Percentiles rank a stretch among this genome's conserved stretches.
Evolutionary conservation across 2,329 filamentous ascomycete genomes (phyloP).

Genomic region (Sordariomycetes sp.): DNA sequence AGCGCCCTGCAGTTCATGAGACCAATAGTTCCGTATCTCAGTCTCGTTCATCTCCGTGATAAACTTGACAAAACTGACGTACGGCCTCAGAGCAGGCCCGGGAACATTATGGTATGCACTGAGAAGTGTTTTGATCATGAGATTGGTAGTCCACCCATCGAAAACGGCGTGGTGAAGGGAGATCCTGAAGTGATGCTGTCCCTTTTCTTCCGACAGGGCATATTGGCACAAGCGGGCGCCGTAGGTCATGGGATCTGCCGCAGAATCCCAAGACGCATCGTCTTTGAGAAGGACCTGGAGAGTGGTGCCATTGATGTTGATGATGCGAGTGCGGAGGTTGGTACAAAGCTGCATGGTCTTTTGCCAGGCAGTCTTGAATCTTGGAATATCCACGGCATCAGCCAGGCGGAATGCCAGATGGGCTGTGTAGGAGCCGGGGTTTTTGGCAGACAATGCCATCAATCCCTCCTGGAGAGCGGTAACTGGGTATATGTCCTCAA

Average conservation of each 20-base stretch:
- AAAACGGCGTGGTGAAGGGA: slow-evolving; percentile 16
- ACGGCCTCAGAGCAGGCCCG: not conserved
- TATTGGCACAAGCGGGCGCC: too few species aligned
- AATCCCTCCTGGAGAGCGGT: slow-evolving; percentile 25
- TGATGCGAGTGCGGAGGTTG: slow-evolving; percentile 6
- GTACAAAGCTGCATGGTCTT: not conserved
- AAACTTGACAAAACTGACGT: slow-evolving; percentile 6
- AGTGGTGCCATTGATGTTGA: slow-evolving; percentile 4
- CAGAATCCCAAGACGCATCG: not conserved
- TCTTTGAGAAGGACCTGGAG: slow-evolving; percentile 7
- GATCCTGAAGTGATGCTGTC: slow-evolving; percentile 10
- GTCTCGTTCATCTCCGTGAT: slow-evolving; percentile 1
- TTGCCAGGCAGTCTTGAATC: slow-evolving; percentile 6
- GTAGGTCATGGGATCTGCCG: too few species aligned
- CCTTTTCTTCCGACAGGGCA: too few species aligned
- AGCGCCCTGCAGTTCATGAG: slow-evolving; percentile 3
- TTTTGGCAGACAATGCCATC: slow-evolving; percentile 18
- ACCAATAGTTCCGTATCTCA: slow-evolving; percentile 5
- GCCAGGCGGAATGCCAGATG: slow-evolving; percentile 12
- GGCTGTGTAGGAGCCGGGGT: slow-evolving; percentile 21
- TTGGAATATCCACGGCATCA: slow-evolving; percentile 7
- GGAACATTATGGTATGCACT: slow-evolving; percentile 1
- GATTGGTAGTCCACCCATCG: slow-evolving; percentile 60
- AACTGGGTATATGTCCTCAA: slow-evolving; percentile 24
- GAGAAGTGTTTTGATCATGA: slow-evolving; percentile 22